These are phyloP conservation scores for Mortierella sp. DNA, from an alignment of 371 early-diverging fungal species.

Conservation along the genomic window DNA sequence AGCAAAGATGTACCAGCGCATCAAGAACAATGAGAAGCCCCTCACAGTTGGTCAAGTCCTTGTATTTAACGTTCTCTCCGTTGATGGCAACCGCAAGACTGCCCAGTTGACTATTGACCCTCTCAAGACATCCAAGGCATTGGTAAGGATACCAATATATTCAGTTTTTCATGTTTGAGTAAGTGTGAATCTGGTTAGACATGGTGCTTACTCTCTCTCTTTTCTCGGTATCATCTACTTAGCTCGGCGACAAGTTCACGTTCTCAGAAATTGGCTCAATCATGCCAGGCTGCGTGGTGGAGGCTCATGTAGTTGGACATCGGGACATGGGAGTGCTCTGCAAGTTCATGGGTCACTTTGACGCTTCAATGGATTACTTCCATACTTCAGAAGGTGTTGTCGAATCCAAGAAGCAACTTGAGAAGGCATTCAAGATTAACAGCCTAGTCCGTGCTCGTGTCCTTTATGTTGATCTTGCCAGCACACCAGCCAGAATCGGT, in stretches of 20 bases:
- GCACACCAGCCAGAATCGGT: slow-evolving; percentile 65
- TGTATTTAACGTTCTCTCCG: slow-evolving; percentile 61
- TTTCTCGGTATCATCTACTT: neutral
- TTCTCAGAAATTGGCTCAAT: slow-evolving; percentile 68
- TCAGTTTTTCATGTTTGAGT: too few species aligned
- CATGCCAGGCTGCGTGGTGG: slow-evolving; percentile 72
- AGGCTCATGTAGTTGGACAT: slow-evolving; percentile 62
- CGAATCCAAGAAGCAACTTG: slow-evolving; percentile 54
- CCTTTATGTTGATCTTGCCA: slow-evolving; percentile 67
- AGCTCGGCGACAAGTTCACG: slow-evolving; percentile 55
- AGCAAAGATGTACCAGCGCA: slow-evolving; percentile 62
- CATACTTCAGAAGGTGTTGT: slow-evolving; percentile 60
- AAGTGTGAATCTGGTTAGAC: neutral
- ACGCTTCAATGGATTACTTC: slow-evolving; percentile 62
- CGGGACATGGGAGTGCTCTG: slow-evolving; percentile 68
- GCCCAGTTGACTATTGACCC: slow-evolving; percentile 70
- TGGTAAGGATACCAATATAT: slow-evolving; percentile 43
- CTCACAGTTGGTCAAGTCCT: slow-evolving; percentile 75
- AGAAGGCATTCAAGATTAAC: slow-evolving; percentile 63
- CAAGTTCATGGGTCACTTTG: slow-evolving; percentile 78
- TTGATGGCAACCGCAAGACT: slow-evolving; percentile 64
- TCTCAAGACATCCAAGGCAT: slow-evolving; percentile 58
- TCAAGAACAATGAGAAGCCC: slow-evolving; percentile 61
- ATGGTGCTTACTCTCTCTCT: neutral
- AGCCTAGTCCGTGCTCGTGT: slow-evolving; percentile 68